Evolutionary conservation across 306 rosid genomes (phyloP).

Genomic region (Castanea crenata): DNA sequence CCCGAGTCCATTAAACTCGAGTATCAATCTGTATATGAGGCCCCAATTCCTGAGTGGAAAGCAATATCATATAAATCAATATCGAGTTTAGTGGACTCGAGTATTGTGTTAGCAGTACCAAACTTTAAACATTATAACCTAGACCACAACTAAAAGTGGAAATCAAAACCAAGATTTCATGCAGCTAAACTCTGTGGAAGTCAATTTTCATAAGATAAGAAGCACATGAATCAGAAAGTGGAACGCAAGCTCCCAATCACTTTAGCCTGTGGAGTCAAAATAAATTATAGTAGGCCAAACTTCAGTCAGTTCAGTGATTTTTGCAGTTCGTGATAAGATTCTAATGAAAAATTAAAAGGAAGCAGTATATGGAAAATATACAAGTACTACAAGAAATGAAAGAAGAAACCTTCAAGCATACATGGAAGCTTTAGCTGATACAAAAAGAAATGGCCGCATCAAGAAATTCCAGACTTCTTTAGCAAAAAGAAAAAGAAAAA

Average conservation of each 20-base stretch:
- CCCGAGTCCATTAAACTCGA: too few relatives aligned
- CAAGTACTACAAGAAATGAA: too few relatives aligned
- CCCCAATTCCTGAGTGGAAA: too few relatives aligned
- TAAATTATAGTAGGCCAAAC: neutral
- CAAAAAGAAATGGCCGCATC: neutral
- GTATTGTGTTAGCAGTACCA: too few relatives aligned
- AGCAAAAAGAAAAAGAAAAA: neutral
- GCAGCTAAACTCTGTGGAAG: neutral
- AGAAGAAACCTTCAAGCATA: too few relatives aligned
- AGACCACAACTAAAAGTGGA: neutral
- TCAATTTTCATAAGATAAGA: constrained; percentile 2
- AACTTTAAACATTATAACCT: neutral
- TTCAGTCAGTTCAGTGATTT: neutral
- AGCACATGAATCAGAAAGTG: neutral
- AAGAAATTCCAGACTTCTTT: neutral
- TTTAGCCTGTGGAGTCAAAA: neutral
- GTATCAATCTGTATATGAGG: too few relatives aligned
- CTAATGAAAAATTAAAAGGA: too few relatives aligned
- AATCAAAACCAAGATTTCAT: neutral
- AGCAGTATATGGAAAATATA: too few relatives aligned
- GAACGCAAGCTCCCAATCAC: neutral
- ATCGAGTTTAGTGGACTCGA: too few relatives aligned
- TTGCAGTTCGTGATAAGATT: too few relatives aligned
- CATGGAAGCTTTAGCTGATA: neutral
- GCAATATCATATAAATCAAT: too few relatives aligned